Percentiles rank a stretch among this genome's conserved stretches.
phyloP scores from a whole-genome alignment of 2,329 filamentous ascomycete genomes.

The Colletotrichum lentis region DNA sequence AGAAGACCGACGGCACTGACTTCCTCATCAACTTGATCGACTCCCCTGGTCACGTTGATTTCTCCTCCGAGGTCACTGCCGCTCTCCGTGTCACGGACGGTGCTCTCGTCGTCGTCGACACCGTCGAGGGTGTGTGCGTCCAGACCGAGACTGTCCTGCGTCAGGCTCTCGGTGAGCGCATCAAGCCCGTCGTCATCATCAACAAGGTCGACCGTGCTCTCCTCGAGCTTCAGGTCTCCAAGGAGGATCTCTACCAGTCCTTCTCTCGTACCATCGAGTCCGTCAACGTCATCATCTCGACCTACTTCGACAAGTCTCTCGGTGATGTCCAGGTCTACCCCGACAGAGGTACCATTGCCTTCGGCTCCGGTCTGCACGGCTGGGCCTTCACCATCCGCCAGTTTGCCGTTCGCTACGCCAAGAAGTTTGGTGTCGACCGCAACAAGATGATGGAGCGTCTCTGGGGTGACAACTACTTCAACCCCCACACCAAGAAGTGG shows the following conservation, averaged over 20 bases:
- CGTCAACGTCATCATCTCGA: slow-evolving; percentile 99
- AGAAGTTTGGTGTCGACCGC: slow-evolving; percentile 99
- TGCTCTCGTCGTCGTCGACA: slow-evolving; percentile 99
- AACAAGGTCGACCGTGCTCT: slow-evolving; percentile 99
- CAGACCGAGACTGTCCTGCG: slow-evolving; percentile 99
- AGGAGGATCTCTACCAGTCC: slow-evolving; percentile 99
- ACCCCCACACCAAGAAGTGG: slow-evolving; percentile 99
- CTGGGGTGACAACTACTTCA: slow-evolving; percentile 99
- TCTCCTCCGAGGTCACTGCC: slow-evolving; percentile 99
- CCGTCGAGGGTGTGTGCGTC: slow-evolving; percentile 99
- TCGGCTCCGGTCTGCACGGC: slow-evolving; percentile 99
- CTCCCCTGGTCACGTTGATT: slow-evolving; percentile 99
- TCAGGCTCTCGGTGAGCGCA: slow-evolving; percentile 99
- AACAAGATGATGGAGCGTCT: slow-evolving; percentile 99
- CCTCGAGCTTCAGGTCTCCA: slow-evolving; percentile 96
- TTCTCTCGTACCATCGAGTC: slow-evolving; percentile 99
- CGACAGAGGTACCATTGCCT: slow-evolving; percentile 95
- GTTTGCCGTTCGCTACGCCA: slow-evolving; percentile 94
- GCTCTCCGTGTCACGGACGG: slow-evolving; percentile 99
- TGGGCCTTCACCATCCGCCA: slow-evolving; percentile 99
- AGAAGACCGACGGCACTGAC: slow-evolving; percentile 88
- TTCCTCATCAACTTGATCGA: slow-evolving; percentile 99
- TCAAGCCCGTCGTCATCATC: slow-evolving; percentile 99
- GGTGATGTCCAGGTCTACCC: slow-evolving; percentile 99
- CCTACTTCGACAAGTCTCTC: slow-evolving; percentile 95